phyloP scores from a whole-genome alignment of 2,329 filamentous ascomycete species.

The Massarina eburnea region DNA sequence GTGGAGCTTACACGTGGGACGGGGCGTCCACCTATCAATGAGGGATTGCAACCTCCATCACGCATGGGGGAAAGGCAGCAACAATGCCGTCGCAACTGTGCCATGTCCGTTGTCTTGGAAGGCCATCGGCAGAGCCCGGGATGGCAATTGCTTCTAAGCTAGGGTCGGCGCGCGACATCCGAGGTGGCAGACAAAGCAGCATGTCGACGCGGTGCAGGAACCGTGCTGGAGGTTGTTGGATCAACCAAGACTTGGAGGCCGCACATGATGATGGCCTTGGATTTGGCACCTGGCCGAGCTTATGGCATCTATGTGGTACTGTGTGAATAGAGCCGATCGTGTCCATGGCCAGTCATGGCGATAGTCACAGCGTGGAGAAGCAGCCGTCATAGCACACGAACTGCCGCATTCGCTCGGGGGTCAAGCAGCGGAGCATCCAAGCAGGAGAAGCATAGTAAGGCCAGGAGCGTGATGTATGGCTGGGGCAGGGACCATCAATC shows the following conservation, averaged over 20 bases:
- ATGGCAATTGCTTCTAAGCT: not conserved
- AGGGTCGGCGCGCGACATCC: not conserved
- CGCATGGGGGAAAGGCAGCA: too few relatives aligned
- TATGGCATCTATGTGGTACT: too few relatives aligned
- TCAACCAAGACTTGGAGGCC: not conserved
- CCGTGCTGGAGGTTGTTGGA: not conserved
- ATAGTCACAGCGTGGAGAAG: not conserved
- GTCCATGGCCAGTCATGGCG: too few relatives aligned
- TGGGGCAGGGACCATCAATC: not conserved
- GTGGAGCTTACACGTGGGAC: too few relatives aligned
- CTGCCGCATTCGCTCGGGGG: not conserved
- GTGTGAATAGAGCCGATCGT: too few relatives aligned
- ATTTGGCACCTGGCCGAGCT: too few relatives aligned
- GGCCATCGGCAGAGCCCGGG: not conserved
- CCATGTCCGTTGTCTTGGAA: too few relatives aligned
- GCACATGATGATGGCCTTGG: not conserved
- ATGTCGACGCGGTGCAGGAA: not conserved
- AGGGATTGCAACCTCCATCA: too few relatives aligned
- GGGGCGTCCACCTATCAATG: too few relatives aligned
- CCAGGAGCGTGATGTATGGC: not conserved
- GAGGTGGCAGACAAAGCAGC: not conserved
- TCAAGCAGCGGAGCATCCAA: not conserved
- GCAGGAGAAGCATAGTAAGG: not conserved
- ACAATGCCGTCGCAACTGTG: too few relatives aligned
- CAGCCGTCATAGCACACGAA: not conserved